These are phyloP conservation scores for Starmera caribaea DNA, from an alignment of 805 yeast species.

Conservation along the genomic window DNA sequence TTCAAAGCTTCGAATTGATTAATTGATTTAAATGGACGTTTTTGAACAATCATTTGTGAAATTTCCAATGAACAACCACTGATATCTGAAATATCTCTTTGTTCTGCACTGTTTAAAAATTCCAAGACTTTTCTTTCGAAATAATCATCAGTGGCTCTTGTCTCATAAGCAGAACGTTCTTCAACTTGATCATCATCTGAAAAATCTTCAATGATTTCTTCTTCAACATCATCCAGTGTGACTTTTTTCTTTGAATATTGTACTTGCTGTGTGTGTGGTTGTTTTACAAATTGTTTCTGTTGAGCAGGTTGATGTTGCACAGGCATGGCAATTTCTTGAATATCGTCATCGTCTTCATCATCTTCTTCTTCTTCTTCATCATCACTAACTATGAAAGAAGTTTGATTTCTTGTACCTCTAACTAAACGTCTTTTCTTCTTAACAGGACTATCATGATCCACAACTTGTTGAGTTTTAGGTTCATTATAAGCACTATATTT, in stretches of 20 bases:
- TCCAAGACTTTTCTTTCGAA: conserved; percentile 62
- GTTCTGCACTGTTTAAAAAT: conserved; percentile 71
- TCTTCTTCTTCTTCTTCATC: conserved; percentile 16
- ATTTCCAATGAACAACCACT: conserved; percentile 57
- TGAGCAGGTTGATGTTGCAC: not conserved
- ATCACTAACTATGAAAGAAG: conserved; percentile 17
- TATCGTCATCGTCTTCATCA: conserved; percentile 16
- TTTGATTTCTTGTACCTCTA: conserved; percentile 24
- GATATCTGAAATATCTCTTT: conserved; percentile 71
- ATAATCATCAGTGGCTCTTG: conserved; percentile 18
- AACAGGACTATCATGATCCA: conserved; percentile 9
- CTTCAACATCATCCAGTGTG: conserved; percentile 30
- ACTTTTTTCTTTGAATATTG: conserved; percentile 1
- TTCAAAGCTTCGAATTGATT: conserved; percentile 49
- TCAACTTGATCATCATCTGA: conserved; percentile 34
- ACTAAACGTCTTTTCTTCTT: conserved; percentile 29
- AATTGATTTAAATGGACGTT: conserved; percentile 61
- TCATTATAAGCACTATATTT: conserved; percentile 22
- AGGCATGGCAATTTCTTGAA: not conserved
- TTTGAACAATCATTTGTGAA: conserved; percentile 53
- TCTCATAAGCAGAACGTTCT: conserved; percentile 19
- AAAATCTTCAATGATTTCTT: conserved; percentile 29
- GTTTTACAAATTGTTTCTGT: not conserved
- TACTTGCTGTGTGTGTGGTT: not conserved
- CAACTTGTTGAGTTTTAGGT: conserved; percentile 1